These are phyloP conservation scores for Steccherinum ochraceum DNA, from an alignment of 768 basidiomycete genomes.

Conservation along the genomic window DNA sequence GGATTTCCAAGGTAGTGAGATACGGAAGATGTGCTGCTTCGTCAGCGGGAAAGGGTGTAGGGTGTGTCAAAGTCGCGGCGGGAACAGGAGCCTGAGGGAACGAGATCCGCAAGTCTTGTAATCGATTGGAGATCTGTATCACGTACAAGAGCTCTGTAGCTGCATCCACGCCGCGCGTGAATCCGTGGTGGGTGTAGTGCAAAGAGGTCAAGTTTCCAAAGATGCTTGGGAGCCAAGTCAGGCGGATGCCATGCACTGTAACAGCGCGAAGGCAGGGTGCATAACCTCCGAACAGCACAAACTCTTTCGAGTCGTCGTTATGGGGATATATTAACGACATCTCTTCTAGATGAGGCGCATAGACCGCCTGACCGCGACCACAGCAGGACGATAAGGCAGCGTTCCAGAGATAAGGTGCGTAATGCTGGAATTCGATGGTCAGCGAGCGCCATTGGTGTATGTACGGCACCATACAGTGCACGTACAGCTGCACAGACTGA, in stretches of 20 bases:
- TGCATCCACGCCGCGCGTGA: conserved; percentile 50
- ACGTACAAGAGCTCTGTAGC: conserved; percentile 53
- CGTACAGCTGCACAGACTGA: conserved; percentile 50
- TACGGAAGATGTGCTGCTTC: conserved; percentile 35
- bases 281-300: conserved; percentile 53
- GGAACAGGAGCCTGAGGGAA: conserved; percentile 32
- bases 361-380: conserved; percentile 25
- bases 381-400: conserved; percentile 54
- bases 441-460: conserved; percentile 58
- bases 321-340: conserved; percentile 51
- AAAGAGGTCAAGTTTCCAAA: conserved; percentile 57
- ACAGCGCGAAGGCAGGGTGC: conserved; percentile 51
- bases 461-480: conserved; percentile 46
- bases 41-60: conserved; percentile 21
- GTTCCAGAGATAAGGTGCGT: conserved; percentile 64
- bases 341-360: conserved; percentile 43
- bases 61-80: conserved; percentile 18
- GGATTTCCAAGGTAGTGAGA: conserved; percentile 42
- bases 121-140: conserved; percentile 44
- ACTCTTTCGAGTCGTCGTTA: conserved; percentile 69
- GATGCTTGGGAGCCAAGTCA: conserved; percentile 57
- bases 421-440: conserved; percentile 45
- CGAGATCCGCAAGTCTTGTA: conserved; percentile 49
- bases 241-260: conserved; percentile 57
- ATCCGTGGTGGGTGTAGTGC: conserved; percentile 70